phyloP scores from a whole-genome alignment of 164 flowering plant species.

The Pachysandra terminalis region DNA sequence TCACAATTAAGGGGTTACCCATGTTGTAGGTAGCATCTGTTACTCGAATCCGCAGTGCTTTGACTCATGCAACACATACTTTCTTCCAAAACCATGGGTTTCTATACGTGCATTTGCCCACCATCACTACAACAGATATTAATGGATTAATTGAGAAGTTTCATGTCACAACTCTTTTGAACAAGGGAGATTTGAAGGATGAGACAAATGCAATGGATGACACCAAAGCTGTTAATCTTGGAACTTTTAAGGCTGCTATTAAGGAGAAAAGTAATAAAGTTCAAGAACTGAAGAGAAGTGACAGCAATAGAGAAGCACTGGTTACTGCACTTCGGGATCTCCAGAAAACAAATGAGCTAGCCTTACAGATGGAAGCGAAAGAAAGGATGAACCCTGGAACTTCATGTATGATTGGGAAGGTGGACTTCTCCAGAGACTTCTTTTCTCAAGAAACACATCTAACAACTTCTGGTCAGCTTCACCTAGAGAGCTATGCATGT shows the following conservation, averaged over 20 bases:
- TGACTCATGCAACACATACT: constrained; percentile 54
- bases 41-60: constrained; percentile 58
- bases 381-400: constrained; percentile 29
- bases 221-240: constrained; percentile 36
- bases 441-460: constrained; percentile 49
- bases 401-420: constrained; percentile 17
- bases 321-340: constrained; percentile 68
- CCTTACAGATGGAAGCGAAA: constrained; percentile 56
- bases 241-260: constrained; percentile 50
- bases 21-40: constrained; percentile 72
- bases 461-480: constrained; percentile 63
- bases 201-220: constrained; percentile 20
- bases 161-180: constrained; percentile 47
- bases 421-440: constrained; percentile 43
- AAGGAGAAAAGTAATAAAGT: constrained; percentile 54
- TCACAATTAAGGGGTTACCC: neutral
- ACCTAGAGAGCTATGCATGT: constrained; percentile 85
- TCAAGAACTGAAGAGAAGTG: constrained; percentile 73
- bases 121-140: constrained; percentile 58
- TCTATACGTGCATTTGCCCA: constrained; percentile 66
- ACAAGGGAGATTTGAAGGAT: constrained; percentile 25
- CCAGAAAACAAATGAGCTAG: constrained; percentile 56
- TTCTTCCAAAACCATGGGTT: constrained; percentile 78
- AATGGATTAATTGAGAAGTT: constrained; percentile 56
- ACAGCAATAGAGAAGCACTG: constrained; percentile 76